phyloP scores from a whole-genome alignment of 2,329 filamentous ascomycete genomes.

The Neocatenulostroma microsporum region DNA sequence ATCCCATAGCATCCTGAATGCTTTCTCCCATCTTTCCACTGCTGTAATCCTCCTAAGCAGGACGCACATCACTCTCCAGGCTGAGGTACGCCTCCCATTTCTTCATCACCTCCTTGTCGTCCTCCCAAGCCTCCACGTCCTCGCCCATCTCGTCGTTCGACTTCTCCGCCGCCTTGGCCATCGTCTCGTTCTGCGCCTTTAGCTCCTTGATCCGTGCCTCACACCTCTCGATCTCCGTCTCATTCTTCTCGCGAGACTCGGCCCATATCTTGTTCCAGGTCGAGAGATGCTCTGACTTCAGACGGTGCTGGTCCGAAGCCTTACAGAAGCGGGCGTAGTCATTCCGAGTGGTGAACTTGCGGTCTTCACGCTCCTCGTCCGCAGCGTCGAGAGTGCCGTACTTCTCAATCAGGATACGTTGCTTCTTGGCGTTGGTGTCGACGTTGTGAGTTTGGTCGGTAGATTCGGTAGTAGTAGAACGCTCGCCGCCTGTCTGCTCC shows the following conservation, averaged over 20 bases:
- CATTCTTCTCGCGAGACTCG: not conserved
- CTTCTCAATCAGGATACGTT: not conserved
- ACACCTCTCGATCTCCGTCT: not conserved
- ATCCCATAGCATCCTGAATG: no score
- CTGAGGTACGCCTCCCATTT: conserved; percentile 1
- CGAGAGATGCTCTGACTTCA: not conserved
- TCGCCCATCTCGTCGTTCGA: conserved; percentile 1
- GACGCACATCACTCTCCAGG: conserved; percentile 2
- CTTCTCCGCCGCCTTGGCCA: not conserved
- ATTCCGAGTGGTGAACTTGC: not conserved
- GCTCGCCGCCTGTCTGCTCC: no score
- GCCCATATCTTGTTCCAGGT: conserved; percentile 4
- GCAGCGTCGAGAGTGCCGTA: conserved; percentile 4
- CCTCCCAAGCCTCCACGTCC: not conserved
- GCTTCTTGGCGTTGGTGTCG: not conserved
- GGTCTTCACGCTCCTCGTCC: conserved; percentile 2
- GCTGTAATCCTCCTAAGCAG: no score
- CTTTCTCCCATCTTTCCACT: no score
- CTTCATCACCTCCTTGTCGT: not conserved
- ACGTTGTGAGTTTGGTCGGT: not conserved
- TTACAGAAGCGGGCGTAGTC: not conserved
- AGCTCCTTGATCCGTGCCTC: conserved; percentile 1
- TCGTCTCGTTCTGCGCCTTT: not conserved
- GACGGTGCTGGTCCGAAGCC: not conserved
- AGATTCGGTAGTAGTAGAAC: not conserved